A percentile compares a stretch with the other conserved stretches of the same genome.
These are phyloP conservation scores for Beauveria rudraprayagi DNA, from an alignment of 2,329 filamentous ascomycete species.

Conservation along the genomic window DNA sequence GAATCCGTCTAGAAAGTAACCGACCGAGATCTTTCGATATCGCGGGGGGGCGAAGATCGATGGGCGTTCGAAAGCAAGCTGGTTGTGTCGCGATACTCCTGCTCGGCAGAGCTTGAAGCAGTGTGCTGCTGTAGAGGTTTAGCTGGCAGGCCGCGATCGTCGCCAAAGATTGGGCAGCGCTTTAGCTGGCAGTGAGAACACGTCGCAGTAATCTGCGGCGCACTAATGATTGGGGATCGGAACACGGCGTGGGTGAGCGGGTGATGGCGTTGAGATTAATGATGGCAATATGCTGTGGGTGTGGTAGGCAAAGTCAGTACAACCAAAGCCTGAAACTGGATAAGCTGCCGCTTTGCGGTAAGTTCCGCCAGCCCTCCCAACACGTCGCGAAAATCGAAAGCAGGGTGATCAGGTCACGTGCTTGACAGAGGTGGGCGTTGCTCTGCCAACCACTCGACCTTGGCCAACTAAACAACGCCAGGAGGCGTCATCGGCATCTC, in stretches of 20 bases:
- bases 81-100: constrained; percentile 3
- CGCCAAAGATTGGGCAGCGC: not conserved
- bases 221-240: not conserved
- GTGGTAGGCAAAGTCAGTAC: constrained; percentile 8
- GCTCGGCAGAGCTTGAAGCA: not conserved
- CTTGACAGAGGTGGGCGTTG: not conserved
- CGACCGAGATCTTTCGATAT: constrained; percentile 14
- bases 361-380: constrained; percentile 10
- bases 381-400: constrained; percentile 11
- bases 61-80: not conserved
- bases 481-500: constrained; percentile 4
- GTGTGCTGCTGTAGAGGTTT: not conserved
- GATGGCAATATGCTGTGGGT: constrained; percentile 8
- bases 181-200: not conserved
- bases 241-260: not conserved
- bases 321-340: constrained; percentile 9
- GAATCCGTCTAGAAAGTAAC: constrained; percentile 11
- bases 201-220: not conserved
- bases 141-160: not conserved
- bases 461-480: constrained; percentile 10
- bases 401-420: constrained; percentile 10
- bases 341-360: constrained; percentile 2
- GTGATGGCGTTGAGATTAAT: not conserved
- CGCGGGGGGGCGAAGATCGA: constrained; percentile 1
- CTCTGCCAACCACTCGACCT: not conserved